Evolutionary conservation across 169 alveolate species (phyloP).

Genomic region (Cryptosporidium viatorum): DNA sequence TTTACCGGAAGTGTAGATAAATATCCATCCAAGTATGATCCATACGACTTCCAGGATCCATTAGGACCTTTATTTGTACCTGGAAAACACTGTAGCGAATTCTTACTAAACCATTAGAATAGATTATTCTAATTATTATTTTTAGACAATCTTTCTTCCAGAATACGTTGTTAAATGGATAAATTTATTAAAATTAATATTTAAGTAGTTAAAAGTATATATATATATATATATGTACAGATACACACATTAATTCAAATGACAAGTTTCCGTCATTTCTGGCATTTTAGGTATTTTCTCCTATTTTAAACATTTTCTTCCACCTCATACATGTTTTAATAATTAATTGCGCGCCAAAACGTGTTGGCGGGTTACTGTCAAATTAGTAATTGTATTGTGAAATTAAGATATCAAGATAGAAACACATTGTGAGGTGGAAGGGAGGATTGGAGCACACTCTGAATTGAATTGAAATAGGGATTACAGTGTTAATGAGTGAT

Average conservation of each 20-base stretch:
- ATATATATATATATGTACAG: too few relatives aligned
- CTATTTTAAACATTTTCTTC: not conserved
- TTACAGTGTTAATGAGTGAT: too few relatives aligned
- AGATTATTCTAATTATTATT: not conserved
- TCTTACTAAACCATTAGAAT: slow-evolving; percentile 20
- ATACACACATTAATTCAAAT: not conserved
- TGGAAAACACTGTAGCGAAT: slow-evolving; percentile 60
- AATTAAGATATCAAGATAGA: too few relatives aligned
- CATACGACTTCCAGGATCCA: slow-evolving; percentile 65
- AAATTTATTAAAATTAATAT: too few relatives aligned
- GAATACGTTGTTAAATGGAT: not conserved
- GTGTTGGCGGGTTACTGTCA: not conserved
- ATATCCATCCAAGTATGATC: slow-evolving; percentile 56
- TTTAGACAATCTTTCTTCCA: too few relatives aligned
- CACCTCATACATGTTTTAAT: not conserved
- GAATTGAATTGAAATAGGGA: too few relatives aligned
- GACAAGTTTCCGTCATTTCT: not conserved
- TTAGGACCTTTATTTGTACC: slow-evolving; percentile 68
- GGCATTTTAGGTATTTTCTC: not conserved
- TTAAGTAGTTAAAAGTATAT: too few relatives aligned
- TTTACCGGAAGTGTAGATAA: slow-evolving; percentile 30
- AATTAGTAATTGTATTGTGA: not conserved
- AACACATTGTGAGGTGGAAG: not conserved
- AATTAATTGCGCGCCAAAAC: not conserved
- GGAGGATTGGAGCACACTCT: not conserved